Conservation (phyloP, 805 yeast genomes). For the Blastobotrys attinorum region DNA sequence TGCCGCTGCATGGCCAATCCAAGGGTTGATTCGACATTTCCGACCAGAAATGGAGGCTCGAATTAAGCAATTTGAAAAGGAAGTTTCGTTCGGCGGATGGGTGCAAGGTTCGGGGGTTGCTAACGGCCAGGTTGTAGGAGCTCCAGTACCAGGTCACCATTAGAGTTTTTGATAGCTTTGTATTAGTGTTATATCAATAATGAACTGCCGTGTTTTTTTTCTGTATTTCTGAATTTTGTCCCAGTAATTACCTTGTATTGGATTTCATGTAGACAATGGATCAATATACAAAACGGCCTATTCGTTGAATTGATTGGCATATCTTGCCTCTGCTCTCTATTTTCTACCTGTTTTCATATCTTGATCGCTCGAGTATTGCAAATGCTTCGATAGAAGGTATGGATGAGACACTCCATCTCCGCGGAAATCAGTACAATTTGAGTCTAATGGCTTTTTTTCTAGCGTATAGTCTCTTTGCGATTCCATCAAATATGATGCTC, state of each 20-base stretch:
- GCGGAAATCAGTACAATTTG: neutral
- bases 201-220: too few relatives aligned
- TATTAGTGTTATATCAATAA: too few relatives aligned
- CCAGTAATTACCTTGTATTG: too few relatives aligned
- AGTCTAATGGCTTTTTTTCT: neutral
- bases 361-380: neutral
- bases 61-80: conserved; percentile 51
- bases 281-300: too few relatives aligned
- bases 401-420: neutral
- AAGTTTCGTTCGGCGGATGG: conserved; percentile 74
- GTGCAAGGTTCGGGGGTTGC: conserved; percentile 46
- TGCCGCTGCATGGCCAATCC: conserved; percentile 92
- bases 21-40: conserved; percentile 79
- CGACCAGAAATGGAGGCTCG: conserved; percentile 75
- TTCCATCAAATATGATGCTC: neutral
- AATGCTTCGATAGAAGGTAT: neutral
- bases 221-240: too few relatives aligned
- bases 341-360: neutral
- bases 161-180: conserved; percentile 4
- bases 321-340: neutral
- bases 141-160: conserved; percentile 22
- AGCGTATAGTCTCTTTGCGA: neutral
- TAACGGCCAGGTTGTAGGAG: conserved; percentile 57
- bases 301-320: neutral
- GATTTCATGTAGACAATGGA: too few relatives aligned